Percentiles rank a stretch among this genome's conserved stretches.
phyloP scores from a whole-genome alignment of 2,329 filamentous ascomycete species.

The Cadophora luteo-olivacea region DNA sequence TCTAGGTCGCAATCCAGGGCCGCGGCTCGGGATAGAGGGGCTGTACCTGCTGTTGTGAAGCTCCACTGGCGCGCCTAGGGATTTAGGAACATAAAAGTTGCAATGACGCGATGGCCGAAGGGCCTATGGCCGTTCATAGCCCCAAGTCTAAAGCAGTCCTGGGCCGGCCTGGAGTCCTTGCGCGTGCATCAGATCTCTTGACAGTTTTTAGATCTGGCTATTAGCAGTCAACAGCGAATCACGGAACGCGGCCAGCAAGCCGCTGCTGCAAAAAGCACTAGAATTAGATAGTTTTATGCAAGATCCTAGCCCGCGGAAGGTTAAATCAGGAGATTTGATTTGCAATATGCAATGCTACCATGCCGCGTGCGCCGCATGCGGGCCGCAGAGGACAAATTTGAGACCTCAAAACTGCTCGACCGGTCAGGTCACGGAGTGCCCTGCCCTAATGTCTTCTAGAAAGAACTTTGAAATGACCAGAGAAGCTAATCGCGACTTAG shows the following conservation, averaged over 20 bases:
- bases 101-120: neutral
- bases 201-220: conserved; percentile 5
- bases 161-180: neutral
- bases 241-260: neutral
- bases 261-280: neutral
- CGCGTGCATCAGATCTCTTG: conserved; percentile 7
- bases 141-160: neutral
- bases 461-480: neutral
- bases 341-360: neutral
- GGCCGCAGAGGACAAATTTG: neutral
- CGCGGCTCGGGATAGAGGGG: neutral
- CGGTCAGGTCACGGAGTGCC: neutral
- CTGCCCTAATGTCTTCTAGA: neutral
- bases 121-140: neutral
- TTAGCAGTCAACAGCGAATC: neutral
- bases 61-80: neutral
- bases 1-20: neutral
- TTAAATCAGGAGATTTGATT: neutral
- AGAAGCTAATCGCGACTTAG: neutral
- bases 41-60: neutral
- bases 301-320: neutral
- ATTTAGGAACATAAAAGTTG: neutral
- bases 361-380: neutral
- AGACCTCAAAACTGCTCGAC: neutral
- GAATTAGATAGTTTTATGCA: conserved; percentile 5